Percentiles rank a stretch among this genome's conserved stretches.
Evolutionary conservation across 768 basidiomycete genomes (phyloP).

Genomic region (Leccinum variicolor): DNA sequence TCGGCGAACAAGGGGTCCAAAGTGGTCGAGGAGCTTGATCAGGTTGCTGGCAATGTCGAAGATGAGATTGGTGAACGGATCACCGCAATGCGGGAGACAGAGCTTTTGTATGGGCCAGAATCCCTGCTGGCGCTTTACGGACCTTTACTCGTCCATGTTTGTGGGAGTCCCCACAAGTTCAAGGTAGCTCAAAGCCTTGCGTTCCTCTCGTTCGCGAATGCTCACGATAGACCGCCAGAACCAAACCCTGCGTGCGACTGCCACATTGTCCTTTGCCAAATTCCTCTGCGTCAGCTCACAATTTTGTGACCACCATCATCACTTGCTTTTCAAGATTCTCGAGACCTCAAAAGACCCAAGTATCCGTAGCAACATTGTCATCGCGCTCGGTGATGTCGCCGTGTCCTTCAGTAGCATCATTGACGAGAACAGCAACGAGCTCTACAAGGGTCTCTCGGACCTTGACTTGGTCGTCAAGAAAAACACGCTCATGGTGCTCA

Average conservation of each 20-base stretch:
- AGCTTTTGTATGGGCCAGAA: slow-evolving; percentile 78
- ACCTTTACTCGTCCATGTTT: slow-evolving; percentile 87
- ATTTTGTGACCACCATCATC: slow-evolving; percentile 90
- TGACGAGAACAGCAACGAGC: slow-evolving; percentile 93
- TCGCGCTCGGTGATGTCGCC: slow-evolving; percentile 95
- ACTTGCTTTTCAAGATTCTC: slow-evolving; percentile 88
- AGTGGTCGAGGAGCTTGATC: slow-evolving; percentile 86
- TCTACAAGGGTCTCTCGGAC: slow-evolving; percentile 94
- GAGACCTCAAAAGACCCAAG: slow-evolving; percentile 88
- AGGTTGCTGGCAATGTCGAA: slow-evolving; percentile 95
- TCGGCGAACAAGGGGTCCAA: slow-evolving; percentile 44
- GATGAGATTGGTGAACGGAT: slow-evolving; percentile 97
- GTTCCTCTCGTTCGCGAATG: neutral
- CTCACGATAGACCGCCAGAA: slow-evolving; percentile 51
- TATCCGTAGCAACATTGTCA: slow-evolving; percentile 94
- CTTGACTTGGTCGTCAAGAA: slow-evolving; percentile 90
- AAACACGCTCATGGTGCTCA: slow-evolving; percentile 98
- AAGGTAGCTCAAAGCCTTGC: slow-evolving; percentile 48
- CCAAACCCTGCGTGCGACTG: slow-evolving; percentile 78
- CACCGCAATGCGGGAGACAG: slow-evolving; percentile 76
- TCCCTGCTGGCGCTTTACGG: slow-evolving; percentile 85
- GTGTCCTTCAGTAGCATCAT: slow-evolving; percentile 97
- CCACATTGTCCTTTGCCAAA: slow-evolving; percentile 88
- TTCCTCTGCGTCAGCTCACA: slow-evolving; percentile 93
- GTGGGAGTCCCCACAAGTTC: slow-evolving; percentile 86